Evolutionary conservation across 2,329 filamentous ascomycete species (phyloP).

Genomic region (Sphaerulina musiva): DNA sequence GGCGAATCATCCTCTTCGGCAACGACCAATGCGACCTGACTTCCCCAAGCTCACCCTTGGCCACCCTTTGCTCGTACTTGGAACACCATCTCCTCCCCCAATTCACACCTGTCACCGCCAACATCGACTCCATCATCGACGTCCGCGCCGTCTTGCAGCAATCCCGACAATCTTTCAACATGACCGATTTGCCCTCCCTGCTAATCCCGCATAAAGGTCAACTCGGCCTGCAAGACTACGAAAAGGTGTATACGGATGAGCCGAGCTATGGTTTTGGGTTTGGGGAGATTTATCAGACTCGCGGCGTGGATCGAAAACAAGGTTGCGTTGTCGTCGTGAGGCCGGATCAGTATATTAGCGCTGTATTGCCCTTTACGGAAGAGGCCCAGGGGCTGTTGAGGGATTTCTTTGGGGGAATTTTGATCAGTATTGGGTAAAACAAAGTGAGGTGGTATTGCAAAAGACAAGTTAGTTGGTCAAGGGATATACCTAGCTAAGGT

Average conservation of each 20-base stretch:
- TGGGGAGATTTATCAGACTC: slow-evolving; percentile 47
- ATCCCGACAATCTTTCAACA: slow-evolving; percentile 23
- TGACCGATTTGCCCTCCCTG: slow-evolving; percentile 40
- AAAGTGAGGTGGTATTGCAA: no score
- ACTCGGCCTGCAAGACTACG: slow-evolving; percentile 32
- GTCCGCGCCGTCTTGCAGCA: slow-evolving; percentile 37
- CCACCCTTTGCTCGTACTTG: slow-evolving; percentile 23
- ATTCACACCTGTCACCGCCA: slow-evolving; percentile 36
- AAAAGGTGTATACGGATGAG: slow-evolving; percentile 45
- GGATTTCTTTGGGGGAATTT: slow-evolving; percentile 30
- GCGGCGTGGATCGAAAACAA: slow-evolving; percentile 50
- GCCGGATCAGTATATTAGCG: slow-evolving; percentile 60
- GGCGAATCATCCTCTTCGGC: slow-evolving; percentile 32
- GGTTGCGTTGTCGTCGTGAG: slow-evolving; percentile 56
- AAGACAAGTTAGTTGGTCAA: no score
- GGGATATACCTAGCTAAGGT: no score
- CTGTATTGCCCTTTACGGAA: slow-evolving; percentile 28
- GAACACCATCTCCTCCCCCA: slow-evolving; percentile 21
- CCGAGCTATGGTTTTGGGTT: slow-evolving; percentile 36
- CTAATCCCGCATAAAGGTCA: slow-evolving; percentile 40
- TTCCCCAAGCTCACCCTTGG: slow-evolving; percentile 19
- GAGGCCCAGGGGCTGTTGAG: slow-evolving; percentile 19
- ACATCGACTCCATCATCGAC: slow-evolving; percentile 50
- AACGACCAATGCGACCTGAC: slow-evolving; percentile 16
- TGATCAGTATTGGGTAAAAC: slow-evolving; percentile 11